A percentile compares a stretch with the other conserved stretches of the same genome.
These are phyloP conservation scores for Tirmania nivea DNA, from an alignment of 495 filamentous ascomycete species.

Conservation along the genomic window DNA sequence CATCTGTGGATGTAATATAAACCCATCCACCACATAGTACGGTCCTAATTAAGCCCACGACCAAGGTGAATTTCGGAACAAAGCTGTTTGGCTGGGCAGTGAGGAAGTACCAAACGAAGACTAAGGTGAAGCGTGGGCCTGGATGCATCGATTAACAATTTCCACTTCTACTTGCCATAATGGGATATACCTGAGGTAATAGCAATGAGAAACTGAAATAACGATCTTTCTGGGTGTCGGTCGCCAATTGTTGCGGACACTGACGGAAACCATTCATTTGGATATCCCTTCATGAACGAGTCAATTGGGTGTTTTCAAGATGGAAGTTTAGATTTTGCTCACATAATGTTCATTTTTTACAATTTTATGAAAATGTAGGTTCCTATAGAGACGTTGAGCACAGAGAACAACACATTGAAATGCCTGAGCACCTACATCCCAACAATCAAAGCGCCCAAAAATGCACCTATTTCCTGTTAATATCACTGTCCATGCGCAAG, in stretches of 20 bases:
- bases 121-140: conserved; percentile 80
- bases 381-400: conserved; percentile 17
- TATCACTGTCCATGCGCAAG: not conserved
- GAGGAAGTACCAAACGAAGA: conserved; percentile 79
- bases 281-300: conserved; percentile 41
- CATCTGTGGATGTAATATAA: conserved; percentile 94
- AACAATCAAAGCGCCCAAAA: conserved; percentile 71
- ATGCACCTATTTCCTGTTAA: conserved; percentile 38
- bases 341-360: conserved; percentile 91
- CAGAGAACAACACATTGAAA: not conserved
- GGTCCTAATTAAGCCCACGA: conserved; percentile 65
- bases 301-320: no score
- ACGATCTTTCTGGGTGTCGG: conserved; percentile 84
- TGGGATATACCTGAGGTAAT: conserved; percentile 54
- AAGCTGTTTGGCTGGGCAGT: conserved; percentile 50
- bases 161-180: no score
- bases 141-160: not conserved
- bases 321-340: conserved; percentile 6
- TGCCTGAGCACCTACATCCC: conserved; percentile 31
- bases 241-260: conserved; percentile 98
- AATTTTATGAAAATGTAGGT: conserved; percentile 86
- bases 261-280: conserved; percentile 96
- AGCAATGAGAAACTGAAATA: conserved; percentile 93
- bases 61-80: conserved; percentile 63
- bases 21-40: conserved; percentile 97